A percentile compares a stretch with the other conserved stretches of the same genome.
Evolutionary conservation across 495 filamentous ascomycete species (phyloP).

Genomic region (Durotheca rogersii): DNA sequence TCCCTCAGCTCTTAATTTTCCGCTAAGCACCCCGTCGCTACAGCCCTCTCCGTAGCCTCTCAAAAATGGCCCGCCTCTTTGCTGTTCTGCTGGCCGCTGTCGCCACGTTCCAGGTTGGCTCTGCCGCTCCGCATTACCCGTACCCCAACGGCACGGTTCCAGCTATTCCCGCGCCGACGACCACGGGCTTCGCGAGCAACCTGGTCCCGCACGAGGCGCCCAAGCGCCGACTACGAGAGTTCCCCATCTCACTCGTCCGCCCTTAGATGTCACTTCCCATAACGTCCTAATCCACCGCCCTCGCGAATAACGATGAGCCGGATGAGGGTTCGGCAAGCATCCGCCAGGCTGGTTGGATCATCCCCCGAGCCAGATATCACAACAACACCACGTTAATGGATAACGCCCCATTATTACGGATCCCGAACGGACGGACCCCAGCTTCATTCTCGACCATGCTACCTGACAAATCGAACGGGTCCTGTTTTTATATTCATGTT

Average conservation of each 20-base stretch:
- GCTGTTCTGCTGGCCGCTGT: conserved; percentile 32
- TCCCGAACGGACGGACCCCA: background rate
- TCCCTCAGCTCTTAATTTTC: conserved; percentile 9
- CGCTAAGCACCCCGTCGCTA: conserved; percentile 8
- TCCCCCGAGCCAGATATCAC: background rate
- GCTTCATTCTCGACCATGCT: background rate
- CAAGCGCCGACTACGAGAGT: conserved; percentile 31
- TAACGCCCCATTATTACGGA: background rate
- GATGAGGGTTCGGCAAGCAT: conserved; percentile 10
- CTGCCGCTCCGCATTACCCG: conserved; percentile 30
- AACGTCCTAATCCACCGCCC: background rate
- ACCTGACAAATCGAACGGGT: conserved; percentile 7
- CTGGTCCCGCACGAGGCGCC: conserved; percentile 12
- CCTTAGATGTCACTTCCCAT: conserved; percentile 18
- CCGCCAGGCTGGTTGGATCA: too few relatives aligned
- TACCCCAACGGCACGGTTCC: conserved; percentile 21
- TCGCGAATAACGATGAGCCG: conserved; percentile 1
- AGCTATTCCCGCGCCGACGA: conserved; percentile 5
- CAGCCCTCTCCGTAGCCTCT: conserved; percentile 10
- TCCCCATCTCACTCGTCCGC: conserved; percentile 31
- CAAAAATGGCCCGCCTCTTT: conserved; percentile 34
- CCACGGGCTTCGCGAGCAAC: conserved; percentile 7
- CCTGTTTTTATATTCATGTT: conserved; percentile 24
- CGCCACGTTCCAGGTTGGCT: conserved; percentile 31
- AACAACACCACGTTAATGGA: background rate